phyloP scores from a whole-genome alignment of 2,329 filamentous ascomycete species.

The Didymella segeticola region DNA sequence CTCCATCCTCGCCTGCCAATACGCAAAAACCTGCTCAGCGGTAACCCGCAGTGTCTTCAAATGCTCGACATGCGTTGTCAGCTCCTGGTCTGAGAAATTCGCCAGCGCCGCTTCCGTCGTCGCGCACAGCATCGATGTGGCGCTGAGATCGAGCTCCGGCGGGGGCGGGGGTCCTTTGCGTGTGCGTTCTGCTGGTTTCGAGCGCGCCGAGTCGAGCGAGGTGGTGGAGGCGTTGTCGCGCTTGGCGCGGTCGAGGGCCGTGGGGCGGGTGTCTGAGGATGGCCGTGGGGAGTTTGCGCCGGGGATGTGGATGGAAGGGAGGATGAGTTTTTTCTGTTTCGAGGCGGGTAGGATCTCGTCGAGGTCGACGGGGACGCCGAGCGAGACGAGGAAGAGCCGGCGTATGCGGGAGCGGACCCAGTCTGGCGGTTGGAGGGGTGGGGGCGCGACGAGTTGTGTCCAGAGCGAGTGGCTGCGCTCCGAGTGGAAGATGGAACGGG shows the following conservation, averaged over 20 bases:
- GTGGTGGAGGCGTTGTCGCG: conserved; percentile 48
- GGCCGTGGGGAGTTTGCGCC: conserved; percentile 48
- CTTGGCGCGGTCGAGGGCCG: conserved; percentile 48
- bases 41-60: conserved; percentile 73
- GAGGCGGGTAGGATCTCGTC: conserved; percentile 97
- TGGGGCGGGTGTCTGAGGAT: conserved; percentile 49
- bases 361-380: conserved; percentile 93
- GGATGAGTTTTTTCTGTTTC: conserved; percentile 95
- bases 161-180: conserved; percentile 68
- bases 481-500: conserved; percentile 66
- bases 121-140: conserved; percentile 77
- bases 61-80: conserved; percentile 72
- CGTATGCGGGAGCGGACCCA: conserved; percentile 97
- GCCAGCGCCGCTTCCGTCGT: conserved; percentile 84
- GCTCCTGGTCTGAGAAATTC: conserved; percentile 79
- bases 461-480: conserved; percentile 89
- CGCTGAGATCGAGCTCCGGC: conserved; percentile 79
- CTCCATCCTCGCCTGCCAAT: conserved; percentile 86
- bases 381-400: conserved; percentile 90
- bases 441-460: conserved; percentile 94
- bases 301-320: conserved; percentile 73
- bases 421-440: conserved; percentile 92
- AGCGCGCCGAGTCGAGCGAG: conserved; percentile 47
- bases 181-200: conserved; percentile 50
- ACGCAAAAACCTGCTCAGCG: conserved; percentile 80